Base-by-base conservation (phyloP, 2,329 filamentous ascomycete genomes). In the Ilyonectria destructans region DNA sequence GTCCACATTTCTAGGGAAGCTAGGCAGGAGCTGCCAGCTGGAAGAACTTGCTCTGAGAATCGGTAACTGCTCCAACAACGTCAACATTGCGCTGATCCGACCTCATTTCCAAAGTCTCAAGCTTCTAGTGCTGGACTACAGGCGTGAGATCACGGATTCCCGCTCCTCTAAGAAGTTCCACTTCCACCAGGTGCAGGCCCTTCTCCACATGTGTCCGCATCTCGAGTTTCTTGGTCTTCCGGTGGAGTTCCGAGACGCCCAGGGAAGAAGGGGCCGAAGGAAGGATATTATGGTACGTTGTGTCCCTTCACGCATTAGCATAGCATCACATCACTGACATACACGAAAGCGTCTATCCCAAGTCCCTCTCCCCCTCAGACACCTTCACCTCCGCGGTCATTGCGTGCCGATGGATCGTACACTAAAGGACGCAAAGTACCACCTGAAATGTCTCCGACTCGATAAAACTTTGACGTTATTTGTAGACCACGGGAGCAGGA, bases 111-210 rank as follows among this genome's bases (percentile, higher is more conserved):
- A n/a, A 45, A 45, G 17, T 45, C 40, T 45, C 40, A 45, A 45
- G 40, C 40, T 45, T 45, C 40, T 45, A 45, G 40, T 45, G 15
- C 40, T 45, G 40, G 40, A 45, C 40, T 45, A n/a, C 40, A 45
- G 40, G 15, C 40, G 40, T 45, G 40, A 45, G 40, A 45, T 45
- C 17, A 45, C 40, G 17, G 40, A 45, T 45, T 17, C 40, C 40
- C 40, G 40, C 40, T 45, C 17, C 40, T 45, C 40, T 17, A n/a
- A 45, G 40, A 45, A 45, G 40, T 45, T 45, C 17, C 40, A 19
- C 40, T 45, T 45, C 40, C 17, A 45, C 40, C 17, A 45, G 40
- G 15, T 19, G 15, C 17, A 45, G 17, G 40, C 40, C n/a, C 40
- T 45, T 45, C 40, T 45, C 40, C 17, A 45, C 40, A 45, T 45